Evolutionary conservation across 768 basidiomycete species (phyloP), one percentile per base, ranked within the genome.

Genomic region (Lentinula edodes): DNA sequence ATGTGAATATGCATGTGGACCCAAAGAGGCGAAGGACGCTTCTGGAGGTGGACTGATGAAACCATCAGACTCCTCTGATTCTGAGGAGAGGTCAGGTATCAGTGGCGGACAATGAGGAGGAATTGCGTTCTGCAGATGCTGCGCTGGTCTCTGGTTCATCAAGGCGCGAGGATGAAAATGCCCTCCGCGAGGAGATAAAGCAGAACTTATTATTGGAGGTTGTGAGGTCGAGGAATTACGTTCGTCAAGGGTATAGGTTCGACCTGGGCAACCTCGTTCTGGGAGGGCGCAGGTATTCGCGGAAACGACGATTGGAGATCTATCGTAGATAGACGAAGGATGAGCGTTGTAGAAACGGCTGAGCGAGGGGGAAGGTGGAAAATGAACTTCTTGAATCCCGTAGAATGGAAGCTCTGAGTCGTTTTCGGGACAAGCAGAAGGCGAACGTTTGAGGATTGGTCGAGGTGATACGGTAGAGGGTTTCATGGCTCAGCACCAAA

Each of bases 221-320:
- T n/a, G 23, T 5, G 35, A 32, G 32, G 54, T 16, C n/a, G 56
- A 50, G 10, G 20, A 38, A 15, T 54, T 54, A 28, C 65, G 62
- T 57, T 78, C 82, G 57, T 78, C 81, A 56, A 83, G 76, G 63
- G 73, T 72, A 68, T 89, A 90, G 5, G 87, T 89, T 64, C 86
- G 80, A 32, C 88, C 88, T 54, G 87, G 87, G 69, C 87, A 89
- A 35, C 89, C 89, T 62, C 91, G 85, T 66, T 84, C 90, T 39
- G 92, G 91, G 23, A 94, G 80, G 9, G 86, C 85, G 69, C 90
- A 92, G 39, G 78, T 72, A 69, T 92, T 90, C 36, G 87, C 87
- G 23, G 82, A 69, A 65, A 91, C 88, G 68, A 85, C 76, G 69
- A 93, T 89, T 62, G 91, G 90, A 3, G 88, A 83, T 61, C 91